phyloP scores from a whole-genome alignment of 495 filamentous ascomycete species.

The Schizothecium vesticola region DNA sequence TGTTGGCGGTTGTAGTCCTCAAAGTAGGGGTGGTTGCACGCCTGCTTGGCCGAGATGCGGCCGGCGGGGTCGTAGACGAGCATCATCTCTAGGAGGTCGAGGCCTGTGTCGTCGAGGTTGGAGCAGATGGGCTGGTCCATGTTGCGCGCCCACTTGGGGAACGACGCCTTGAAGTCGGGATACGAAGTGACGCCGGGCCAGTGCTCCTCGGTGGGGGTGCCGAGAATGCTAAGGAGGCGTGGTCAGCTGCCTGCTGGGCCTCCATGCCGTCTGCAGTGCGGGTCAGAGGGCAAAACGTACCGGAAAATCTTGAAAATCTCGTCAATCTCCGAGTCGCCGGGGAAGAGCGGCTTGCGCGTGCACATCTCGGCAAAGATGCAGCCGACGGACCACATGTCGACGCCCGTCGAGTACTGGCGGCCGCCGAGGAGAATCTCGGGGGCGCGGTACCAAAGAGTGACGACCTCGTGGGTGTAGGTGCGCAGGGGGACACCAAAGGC shows the following conservation, averaged over 20 bases:
- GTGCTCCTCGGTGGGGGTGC: constrained; percentile 78
- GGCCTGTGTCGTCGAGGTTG: constrained; percentile 65
- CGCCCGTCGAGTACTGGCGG: constrained; percentile 94
- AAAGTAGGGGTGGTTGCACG: constrained; percentile 90
- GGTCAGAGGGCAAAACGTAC: constrained; percentile 42
- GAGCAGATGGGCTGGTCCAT: constrained; percentile 44
- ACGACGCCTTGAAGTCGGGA: constrained; percentile 94
- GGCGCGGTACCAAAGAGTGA: constrained; percentile 97
- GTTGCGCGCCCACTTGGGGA: constrained; percentile 92
- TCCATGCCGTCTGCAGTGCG: background rate
- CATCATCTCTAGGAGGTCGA: constrained; percentile 85
- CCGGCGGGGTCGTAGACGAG: constrained; percentile 93
- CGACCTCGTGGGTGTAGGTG: constrained; percentile 98
- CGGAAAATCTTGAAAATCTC: constrained; percentile 99
- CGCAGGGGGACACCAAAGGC: constrained; percentile 94
- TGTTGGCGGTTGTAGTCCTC: constrained; percentile 51
- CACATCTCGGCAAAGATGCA: constrained; percentile 99
- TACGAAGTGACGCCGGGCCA: constrained; percentile 98
- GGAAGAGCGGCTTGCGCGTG: constrained; percentile 95
- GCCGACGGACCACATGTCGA: constrained; percentile 99
- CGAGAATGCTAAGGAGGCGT: constrained; percentile 59
- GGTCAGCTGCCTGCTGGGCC: background rate
- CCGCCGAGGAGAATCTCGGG: constrained; percentile 96
- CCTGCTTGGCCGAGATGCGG: constrained; percentile 93
- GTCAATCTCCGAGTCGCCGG: constrained; percentile 97